A percentile compares a stretch with the other conserved stretches of the same genome.
Conservation (phyloP, 2,329 filamentous ascomycete species). For the Chaetomium sp. region DNA sequence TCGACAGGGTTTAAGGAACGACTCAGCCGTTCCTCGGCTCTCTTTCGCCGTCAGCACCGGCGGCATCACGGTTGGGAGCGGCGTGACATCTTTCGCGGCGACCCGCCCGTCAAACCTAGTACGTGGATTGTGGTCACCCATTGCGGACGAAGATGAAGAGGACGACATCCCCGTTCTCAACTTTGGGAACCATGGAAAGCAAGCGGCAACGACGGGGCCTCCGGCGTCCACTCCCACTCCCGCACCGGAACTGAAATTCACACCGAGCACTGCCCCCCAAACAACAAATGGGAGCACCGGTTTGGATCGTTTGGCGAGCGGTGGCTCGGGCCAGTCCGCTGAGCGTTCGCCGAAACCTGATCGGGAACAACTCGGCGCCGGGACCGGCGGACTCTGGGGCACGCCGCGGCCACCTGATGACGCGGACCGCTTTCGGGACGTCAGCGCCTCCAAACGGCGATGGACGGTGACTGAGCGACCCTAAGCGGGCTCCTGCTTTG, state of each 20-base stretch:
- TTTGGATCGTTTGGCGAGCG: background rate
- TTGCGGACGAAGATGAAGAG: constrained; percentile 51
- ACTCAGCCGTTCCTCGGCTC: constrained; percentile 23
- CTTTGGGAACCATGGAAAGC: constrained; percentile 47
- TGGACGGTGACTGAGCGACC: constrained; percentile 58
- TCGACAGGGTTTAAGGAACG: constrained; percentile 38
- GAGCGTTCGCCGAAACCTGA: constrained; percentile 35
- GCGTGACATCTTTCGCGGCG: constrained; percentile 40
- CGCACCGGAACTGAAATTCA: background rate
- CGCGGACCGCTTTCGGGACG: constrained; percentile 50
- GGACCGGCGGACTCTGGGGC: constrained; percentile 49
- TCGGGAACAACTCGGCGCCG: constrained; percentile 44
- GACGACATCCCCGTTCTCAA: constrained; percentile 55
- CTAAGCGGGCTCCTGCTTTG: constrained; percentile 9
- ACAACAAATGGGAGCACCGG: background rate
- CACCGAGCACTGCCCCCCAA: background rate
- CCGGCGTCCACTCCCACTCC: background rate
- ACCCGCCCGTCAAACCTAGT: constrained; percentile 27
- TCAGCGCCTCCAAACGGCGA: constrained; percentile 52
- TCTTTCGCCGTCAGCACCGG: constrained; percentile 29
- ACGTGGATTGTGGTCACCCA: constrained; percentile 53
- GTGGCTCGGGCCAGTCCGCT: background rate
- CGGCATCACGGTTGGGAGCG: constrained; percentile 47
- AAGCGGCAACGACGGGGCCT: background rate
- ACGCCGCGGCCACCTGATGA: constrained; percentile 48